A percentile compares a stretch with the other conserved stretches of the same genome.
Conservation (phyloP, 2,329 filamentous ascomycete genomes). For the Celoporthe dispersa region DNA sequence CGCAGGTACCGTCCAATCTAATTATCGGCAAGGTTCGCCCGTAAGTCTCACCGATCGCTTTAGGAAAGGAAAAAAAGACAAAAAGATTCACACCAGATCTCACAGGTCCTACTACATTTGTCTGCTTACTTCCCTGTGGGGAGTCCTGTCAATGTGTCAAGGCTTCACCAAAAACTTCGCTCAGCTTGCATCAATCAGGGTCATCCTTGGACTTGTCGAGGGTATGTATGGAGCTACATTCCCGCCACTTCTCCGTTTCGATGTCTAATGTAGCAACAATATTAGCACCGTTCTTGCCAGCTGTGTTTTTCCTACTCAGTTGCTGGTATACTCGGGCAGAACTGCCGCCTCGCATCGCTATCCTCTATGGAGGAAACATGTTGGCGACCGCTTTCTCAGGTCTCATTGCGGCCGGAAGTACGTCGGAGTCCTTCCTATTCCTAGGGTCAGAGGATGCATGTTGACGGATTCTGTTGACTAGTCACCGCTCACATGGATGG, state of each 20-base stretch:
- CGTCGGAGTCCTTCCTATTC: not conserved
- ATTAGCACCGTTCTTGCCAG: not conserved
- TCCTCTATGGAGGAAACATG: conserved; percentile 43
- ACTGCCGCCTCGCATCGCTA: conserved; percentile 39
- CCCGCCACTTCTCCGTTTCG: not conserved
- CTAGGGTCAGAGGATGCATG: not conserved
- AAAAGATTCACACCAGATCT: not conserved
- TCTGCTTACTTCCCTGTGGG: not conserved
- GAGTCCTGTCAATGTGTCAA: not conserved
- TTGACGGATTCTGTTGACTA: not conserved
- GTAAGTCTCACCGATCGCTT: not conserved
- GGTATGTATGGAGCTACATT: not conserved
- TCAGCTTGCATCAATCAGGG: not conserved
- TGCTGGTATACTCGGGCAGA: conserved; percentile 51
- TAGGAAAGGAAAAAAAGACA: not conserved
- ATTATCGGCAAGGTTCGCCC: not conserved
- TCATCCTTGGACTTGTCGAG: not conserved
- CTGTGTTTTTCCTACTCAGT: conserved; percentile 3
- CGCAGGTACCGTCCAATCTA: not conserved
- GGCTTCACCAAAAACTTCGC: not conserved
- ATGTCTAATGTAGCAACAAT: not conserved
- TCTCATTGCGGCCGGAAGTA: conserved; percentile 37
- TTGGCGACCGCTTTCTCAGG: conserved; percentile 43
- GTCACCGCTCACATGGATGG: not conserved
- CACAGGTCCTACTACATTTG: not conserved